Conservation (phyloP, 1,284 basidiomycete genomes). For the Spongispora temasekensis region DNA sequence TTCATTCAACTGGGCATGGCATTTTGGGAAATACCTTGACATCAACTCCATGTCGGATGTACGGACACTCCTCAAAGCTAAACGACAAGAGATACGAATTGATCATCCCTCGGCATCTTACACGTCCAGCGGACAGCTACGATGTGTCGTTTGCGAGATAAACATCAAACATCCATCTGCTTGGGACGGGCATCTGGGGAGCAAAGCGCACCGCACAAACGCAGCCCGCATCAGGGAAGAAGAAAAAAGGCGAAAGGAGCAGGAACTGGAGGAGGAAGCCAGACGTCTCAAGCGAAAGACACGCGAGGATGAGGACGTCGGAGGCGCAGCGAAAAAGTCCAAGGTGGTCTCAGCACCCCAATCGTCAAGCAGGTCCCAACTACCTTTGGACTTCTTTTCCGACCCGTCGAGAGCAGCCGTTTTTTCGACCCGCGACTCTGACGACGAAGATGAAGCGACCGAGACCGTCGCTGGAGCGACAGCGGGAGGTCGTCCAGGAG, state of each 20-base stretch:
- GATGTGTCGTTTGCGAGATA: constrained; percentile 65
- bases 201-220: constrained; percentile 70
- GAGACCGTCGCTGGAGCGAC: constrained; percentile 5
- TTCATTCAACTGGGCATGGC: no score
- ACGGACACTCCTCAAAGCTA: constrained; percentile 73
- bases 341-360: constrained; percentile 25
- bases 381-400: constrained; percentile 79
- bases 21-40: no score
- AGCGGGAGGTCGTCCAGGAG: constrained; percentile 13
- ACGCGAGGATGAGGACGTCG: constrained; percentile 25
- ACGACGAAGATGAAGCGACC: constrained; percentile 45
- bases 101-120: constrained; percentile 74
- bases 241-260: constrained; percentile 43
- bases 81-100: constrained; percentile 70
- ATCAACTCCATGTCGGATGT: constrained; percentile 76
- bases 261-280: constrained; percentile 38
- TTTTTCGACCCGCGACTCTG: constrained; percentile 40
- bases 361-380: constrained; percentile 26
- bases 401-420: constrained; percentile 60
- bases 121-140: constrained; percentile 60
- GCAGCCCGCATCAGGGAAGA: constrained; percentile 57
- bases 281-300: constrained; percentile 41
- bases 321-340: constrained; percentile 37
- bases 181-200: constrained; percentile 86
- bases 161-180: constrained; percentile 71